Percentiles rank a stretch among this genome's conserved stretches.
phyloP scores from a whole-genome alignment of 306 rosid species.

The Cercis canadensis region DNA sequence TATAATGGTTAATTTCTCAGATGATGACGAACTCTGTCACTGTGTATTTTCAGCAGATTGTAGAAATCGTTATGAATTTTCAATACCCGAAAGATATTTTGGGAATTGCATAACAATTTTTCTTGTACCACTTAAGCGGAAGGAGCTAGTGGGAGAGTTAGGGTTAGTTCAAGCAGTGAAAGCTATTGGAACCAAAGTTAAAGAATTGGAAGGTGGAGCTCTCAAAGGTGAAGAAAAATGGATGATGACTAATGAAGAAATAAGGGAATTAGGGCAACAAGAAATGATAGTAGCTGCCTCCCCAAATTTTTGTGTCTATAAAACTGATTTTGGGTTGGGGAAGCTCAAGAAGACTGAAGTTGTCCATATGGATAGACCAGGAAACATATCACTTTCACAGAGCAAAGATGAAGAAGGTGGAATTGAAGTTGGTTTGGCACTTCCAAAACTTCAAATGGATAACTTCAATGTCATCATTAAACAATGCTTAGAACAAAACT shows the following conservation, averaged over 20 bases:
- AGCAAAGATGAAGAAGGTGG: constrained; percentile 10
- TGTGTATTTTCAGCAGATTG: constrained; percentile 33
- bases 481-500: no score
- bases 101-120: constrained; percentile 33
- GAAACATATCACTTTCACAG: constrained; percentile 22
- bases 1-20: no score
- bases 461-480: no score
- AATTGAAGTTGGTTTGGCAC: constrained; percentile 27
- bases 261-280: background rate
- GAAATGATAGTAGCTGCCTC: constrained; percentile 14
- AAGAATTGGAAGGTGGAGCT: constrained; percentile 17
- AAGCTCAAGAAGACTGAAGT: constrained; percentile 29
- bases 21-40: background rate
- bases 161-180: constrained; percentile 30
- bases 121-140: background rate
- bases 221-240: constrained; percentile 20
- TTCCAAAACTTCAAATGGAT: no score
- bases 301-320: constrained; percentile 25
- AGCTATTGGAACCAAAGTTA: constrained; percentile 27
- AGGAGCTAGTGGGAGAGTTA: constrained; percentile 22
- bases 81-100: constrained; percentile 28
- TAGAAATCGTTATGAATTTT: constrained; percentile 28
- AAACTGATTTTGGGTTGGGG: constrained; percentile 40
- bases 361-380: constrained; percentile 28
- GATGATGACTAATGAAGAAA: background rate